Percentiles rank a stretch among this genome's conserved stretches.
These are phyloP conservation scores for Coprinellus micaceus DNA, from an alignment of 768 basidiomycete genomes.

Conservation along the genomic window DNA sequence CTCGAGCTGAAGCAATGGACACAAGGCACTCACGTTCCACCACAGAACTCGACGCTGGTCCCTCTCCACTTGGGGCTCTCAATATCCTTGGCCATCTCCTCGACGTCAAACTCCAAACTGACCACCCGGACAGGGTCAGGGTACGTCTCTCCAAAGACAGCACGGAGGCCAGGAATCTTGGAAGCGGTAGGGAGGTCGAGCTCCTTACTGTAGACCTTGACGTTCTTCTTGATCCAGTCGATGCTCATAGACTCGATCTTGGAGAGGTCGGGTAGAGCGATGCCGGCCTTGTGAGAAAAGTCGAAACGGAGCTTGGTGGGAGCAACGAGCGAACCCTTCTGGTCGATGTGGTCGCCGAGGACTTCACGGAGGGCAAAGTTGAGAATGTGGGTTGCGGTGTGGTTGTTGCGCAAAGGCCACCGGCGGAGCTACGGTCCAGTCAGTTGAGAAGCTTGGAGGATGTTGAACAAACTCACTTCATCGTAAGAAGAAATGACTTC, in stretches of 20 bases:
- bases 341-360: slow-evolving; percentile 96
- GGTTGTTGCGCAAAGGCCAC: slow-evolving; percentile 95
- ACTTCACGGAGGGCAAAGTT: slow-evolving; percentile 91
- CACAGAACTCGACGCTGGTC: slow-evolving; percentile 96
- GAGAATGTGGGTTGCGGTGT: slow-evolving; percentile 97
- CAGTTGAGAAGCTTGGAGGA: slow-evolving; percentile 1
- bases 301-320: slow-evolving; percentile 96
- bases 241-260: slow-evolving; percentile 82
- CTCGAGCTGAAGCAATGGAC: neutral
- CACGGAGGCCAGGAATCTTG: slow-evolving; percentile 89
- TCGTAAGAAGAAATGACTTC: slow-evolving; percentile 89
- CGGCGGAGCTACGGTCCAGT: slow-evolving; percentile 62
- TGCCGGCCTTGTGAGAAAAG: slow-evolving; percentile 92
- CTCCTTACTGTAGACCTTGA: slow-evolving; percentile 86
- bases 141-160: slow-evolving; percentile 97
- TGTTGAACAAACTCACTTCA: slow-evolving; percentile 50
- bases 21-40: slow-evolving; percentile 78
- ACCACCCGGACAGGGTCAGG: slow-evolving; percentile 98
- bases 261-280: slow-evolving; percentile 68
- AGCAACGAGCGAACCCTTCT: slow-evolving; percentile 96
- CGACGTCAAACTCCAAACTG: slow-evolving; percentile 80
- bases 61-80: slow-evolving; percentile 86
- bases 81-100: slow-evolving; percentile 82
- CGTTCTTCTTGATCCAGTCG: slow-evolving; percentile 89
- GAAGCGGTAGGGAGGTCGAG: slow-evolving; percentile 72